Conservation (phyloP, 1,139 yeast species). For the Yamadazyma mexicana region DNA sequence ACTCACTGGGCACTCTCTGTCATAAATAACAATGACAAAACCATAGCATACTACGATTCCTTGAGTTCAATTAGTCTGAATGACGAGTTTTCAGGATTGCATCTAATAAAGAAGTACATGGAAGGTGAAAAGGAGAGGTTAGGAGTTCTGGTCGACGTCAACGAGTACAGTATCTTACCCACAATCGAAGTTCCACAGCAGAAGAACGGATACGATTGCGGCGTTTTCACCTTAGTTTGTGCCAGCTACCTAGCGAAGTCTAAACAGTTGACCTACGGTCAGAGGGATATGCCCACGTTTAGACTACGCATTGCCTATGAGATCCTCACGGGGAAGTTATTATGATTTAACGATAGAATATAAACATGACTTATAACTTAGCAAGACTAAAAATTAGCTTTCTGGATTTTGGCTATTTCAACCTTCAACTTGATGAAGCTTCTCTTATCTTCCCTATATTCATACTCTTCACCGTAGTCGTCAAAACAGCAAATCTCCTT, state of each 20-base stretch:
- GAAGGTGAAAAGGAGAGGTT: constrained; percentile 52
- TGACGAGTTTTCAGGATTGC: constrained; percentile 41
- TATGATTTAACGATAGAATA: background rate
- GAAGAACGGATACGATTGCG: constrained; percentile 90
- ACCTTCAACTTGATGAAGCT: too few relatives aligned
- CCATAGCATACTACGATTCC: constrained; percentile 78
- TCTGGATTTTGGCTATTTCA: too few relatives aligned
- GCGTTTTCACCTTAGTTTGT: constrained; percentile 86
- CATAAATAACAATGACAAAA: constrained; percentile 58
- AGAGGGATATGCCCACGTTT: constrained; percentile 67
- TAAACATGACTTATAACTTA: too few relatives aligned
- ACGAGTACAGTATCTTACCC: constrained; percentile 31
- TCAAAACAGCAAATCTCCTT: constrained; percentile 4
- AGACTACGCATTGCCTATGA: constrained; percentile 71
- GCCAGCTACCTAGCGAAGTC: constrained; percentile 60
- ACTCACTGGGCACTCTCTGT: constrained; percentile 94
- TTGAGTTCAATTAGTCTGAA: constrained; percentile 58
- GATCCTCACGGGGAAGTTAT: constrained; percentile 21
- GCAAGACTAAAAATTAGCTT: too few relatives aligned
- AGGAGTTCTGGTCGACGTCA: constrained; percentile 33
- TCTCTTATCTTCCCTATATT: too few relatives aligned
- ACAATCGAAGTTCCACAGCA: constrained; percentile 74
- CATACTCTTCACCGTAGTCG: too few relatives aligned
- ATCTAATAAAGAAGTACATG: constrained; percentile 59
- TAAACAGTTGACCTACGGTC: constrained; percentile 53